Base-by-base conservation (phyloP, 2,329 filamentous ascomycete genomes). In the Diaporthe sp. region DNA sequence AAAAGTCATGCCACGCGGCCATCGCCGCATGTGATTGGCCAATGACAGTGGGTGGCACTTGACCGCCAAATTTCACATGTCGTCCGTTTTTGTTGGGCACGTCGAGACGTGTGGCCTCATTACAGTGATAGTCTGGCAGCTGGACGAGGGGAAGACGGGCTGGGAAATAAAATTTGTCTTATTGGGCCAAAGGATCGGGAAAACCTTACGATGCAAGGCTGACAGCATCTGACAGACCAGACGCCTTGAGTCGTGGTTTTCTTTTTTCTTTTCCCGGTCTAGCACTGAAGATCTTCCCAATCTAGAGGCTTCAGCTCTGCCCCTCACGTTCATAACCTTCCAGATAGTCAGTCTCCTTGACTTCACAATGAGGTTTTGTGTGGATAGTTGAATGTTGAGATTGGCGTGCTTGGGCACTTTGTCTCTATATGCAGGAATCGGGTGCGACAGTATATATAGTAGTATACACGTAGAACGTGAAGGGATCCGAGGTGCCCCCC, bases 41-140 rank as follows among this genome's bases (percentile, higher is more conserved):
- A 76, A 75, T 76, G 66, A 75, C 35, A n/a, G 17, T 25, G 12
- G 22, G 37, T 50, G 27, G 22, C 56, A 37, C 51, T 59, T 73
- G 71, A 73, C 75, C 75, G 73, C 73, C 66, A 68, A 61, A 69
- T 44, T 73, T 75, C 71, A 75, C 73, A 65, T 71, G 73, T 76
- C 75, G 71, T 76, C 25, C 69, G 70, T 63, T 75, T 75, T 71
- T 51, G 44, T 68, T 70, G 69, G 63, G 47, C 44, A 27, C 15
- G 15, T 39, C 47, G 27, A 47, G 27, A n/a, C 37, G 55, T 72
- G 50, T 75, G 71, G 74, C 66, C 58, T 75, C 71, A 70, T 75
- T 7, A n/a, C 42, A 39, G 42, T 35, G 39, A 9, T 32, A 3
- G 58, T 42, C 47, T 63, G 39, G 19, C 32, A 32, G 39, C 30